A percentile compares a stretch with the other conserved stretches of the same genome.
phyloP scores from a whole-genome alignment of 768 basidiomycete species.

The Pleurotus salmoneostramineus region DNA sequence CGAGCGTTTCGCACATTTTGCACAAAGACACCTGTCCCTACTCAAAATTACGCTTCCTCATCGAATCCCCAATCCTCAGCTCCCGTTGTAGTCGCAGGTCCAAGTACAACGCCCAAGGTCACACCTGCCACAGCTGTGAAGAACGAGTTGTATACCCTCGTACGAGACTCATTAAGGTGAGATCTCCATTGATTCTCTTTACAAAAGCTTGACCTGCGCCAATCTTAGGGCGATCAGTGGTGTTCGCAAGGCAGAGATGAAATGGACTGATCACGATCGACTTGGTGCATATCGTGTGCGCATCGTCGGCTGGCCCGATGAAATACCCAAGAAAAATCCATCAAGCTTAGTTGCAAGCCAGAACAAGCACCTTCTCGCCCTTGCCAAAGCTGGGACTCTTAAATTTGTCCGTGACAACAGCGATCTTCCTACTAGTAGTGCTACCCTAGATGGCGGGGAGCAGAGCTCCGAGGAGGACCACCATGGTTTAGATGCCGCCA shows the following conservation, averaged over 20 bases:
- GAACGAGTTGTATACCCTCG: constrained; percentile 48
- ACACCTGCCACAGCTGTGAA: constrained; percentile 37
- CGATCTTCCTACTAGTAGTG: too few species aligned
- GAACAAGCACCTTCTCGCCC: constrained; percentile 49
- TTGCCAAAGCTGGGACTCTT: constrained; percentile 43
- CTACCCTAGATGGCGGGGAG: constrained; percentile 4
- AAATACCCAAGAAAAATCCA: constrained; percentile 58
- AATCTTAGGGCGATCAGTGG: constrained; percentile 47
- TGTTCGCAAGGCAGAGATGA: constrained; percentile 67
- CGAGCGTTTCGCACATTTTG: constrained; percentile 50
- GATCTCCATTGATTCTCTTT: constrained; percentile 6
- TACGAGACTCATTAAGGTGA: constrained; percentile 55
- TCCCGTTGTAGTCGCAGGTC: neutral
- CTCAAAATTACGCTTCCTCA: constrained; percentile 9
- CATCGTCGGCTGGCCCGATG: constrained; percentile 60
- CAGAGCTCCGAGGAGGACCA: constrained; percentile 3
- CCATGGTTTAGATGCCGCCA: neutral
- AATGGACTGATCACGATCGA: constrained; percentile 65
- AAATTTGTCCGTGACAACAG: constrained; percentile 33
- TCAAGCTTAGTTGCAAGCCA: constrained; percentile 52
- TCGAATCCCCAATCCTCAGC: constrained; percentile 8
- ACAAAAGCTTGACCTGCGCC: constrained; percentile 8
- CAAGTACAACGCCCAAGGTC: constrained; percentile 18
- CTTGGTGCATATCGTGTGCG: constrained; percentile 54
- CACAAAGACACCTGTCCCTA: constrained; percentile 21